phyloP scores from a whole-genome alignment of 768 basidiomycete species.

The Pleurotus citrinopileatus region DNA sequence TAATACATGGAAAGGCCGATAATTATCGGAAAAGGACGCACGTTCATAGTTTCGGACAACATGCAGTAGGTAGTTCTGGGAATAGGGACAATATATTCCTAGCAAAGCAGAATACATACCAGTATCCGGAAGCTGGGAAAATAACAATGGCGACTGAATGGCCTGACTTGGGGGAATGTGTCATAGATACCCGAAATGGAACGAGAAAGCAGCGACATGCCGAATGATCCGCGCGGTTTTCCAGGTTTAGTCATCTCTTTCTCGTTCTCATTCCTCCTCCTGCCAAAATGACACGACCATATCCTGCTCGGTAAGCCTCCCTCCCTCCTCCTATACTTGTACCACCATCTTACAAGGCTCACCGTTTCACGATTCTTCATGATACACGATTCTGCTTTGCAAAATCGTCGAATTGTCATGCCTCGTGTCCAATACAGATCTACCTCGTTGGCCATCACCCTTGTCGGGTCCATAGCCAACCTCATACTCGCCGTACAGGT shows the following conservation, averaged over 20 bases:
- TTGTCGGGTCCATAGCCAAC: constrained; percentile 33
- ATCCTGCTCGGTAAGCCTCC: constrained; percentile 11
- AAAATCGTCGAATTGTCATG: constrained; percentile 10
- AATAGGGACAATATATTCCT: too few species aligned
- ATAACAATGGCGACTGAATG: too few species aligned
- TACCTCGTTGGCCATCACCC: constrained; percentile 36
- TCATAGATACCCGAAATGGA: constrained; percentile 2
- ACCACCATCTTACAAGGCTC: neutral
- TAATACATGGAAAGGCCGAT: too few species aligned
- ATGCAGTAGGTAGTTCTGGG: too few species aligned
- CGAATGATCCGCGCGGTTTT: constrained; percentile 7
- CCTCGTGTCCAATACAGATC: constrained; percentile 22
- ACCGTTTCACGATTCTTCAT: neutral
- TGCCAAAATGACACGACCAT: constrained; percentile 16
- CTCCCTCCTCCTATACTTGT: neutral
- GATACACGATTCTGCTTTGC: neutral
- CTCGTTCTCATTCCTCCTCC: constrained; percentile 1
- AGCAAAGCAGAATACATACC: too few species aligned
- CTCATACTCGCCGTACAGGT: constrained; percentile 33
- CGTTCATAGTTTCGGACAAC: too few species aligned
- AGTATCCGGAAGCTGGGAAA: too few species aligned
- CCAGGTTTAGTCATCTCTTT: constrained; percentile 11
- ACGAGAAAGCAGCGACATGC: constrained; percentile 1
- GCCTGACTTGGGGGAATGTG: too few species aligned
- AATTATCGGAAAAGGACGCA: too few species aligned